phyloP scores from a whole-genome alignment of 345 rosid genomes.

The Mallotus nudiflorus region DNA sequence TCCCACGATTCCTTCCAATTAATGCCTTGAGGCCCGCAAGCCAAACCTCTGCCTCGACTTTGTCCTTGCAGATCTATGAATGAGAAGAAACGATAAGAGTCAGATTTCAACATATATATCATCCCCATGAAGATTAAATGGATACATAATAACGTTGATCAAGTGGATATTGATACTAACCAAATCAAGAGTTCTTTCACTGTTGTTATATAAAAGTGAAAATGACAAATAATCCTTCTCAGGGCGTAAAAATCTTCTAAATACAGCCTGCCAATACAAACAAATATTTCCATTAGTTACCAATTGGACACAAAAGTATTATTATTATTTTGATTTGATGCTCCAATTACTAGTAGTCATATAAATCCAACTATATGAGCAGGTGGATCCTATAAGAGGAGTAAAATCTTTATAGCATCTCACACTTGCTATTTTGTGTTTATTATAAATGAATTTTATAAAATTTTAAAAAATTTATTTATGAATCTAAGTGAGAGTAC shows the following conservation, averaged over 20 bases:
- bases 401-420: no score
- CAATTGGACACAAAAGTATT: no score
- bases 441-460: no score
- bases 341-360: no score
- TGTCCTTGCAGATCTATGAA: constrained; percentile 98
- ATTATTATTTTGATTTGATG: no score
- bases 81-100: constrained; percentile 19
- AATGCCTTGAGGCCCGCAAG: constrained; percentile 73
- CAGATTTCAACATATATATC: constrained; percentile 15
- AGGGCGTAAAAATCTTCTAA: constrained; percentile 85
- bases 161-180: constrained; percentile 46
- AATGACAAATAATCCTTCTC: constrained; percentile 94
- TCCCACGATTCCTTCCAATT: constrained; percentile 49
- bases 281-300: constrained; percentile 6
- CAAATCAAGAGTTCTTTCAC: constrained; percentile 95
- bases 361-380: no score
- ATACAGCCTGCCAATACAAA: constrained; percentile 60
- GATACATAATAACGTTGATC: no score
- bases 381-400: no score
- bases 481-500: no score
- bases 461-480: no score
- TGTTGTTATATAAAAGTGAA: constrained; percentile 84
- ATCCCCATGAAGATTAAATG: background rate
- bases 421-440: no score
- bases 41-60: constrained; percentile 93